phyloP scores from a whole-genome alignment of 495 filamentous ascomycete genomes.

The Talaromyces stipitatus region DNA sequence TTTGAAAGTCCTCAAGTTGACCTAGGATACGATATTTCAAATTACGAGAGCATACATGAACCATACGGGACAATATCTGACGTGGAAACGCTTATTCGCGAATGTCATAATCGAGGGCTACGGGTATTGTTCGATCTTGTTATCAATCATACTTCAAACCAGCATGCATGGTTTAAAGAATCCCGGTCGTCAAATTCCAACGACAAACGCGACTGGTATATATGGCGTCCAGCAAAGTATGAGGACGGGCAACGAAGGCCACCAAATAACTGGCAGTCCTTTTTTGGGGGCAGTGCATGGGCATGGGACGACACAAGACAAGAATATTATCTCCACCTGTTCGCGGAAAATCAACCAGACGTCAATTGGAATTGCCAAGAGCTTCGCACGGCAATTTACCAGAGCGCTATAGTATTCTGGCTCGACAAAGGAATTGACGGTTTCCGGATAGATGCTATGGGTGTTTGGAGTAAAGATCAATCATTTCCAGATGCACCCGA shows the following conservation, averaged over 20 bases:
- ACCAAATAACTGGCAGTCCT: slow-evolving; percentile 52
- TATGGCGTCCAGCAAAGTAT: slow-evolving; percentile 47
- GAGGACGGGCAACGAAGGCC: slow-evolving; percentile 43
- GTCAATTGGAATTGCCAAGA: slow-evolving; percentile 61
- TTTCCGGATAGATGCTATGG: slow-evolving; percentile 54
- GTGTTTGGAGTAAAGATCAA: slow-evolving; percentile 48
- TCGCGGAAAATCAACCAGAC: slow-evolving; percentile 55
- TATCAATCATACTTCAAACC: slow-evolving; percentile 47
- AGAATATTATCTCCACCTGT: slow-evolving; percentile 61
- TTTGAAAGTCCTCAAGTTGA: slow-evolving; percentile 46
- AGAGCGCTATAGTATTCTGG: slow-evolving; percentile 58
- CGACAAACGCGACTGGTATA: slow-evolving; percentile 56
- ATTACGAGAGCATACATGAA: slow-evolving; percentile 48
- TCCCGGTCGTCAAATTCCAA: slow-evolving; percentile 43
- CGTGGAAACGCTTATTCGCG: slow-evolving; percentile 44
- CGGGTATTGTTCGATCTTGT: slow-evolving; percentile 51
- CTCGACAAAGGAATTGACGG: slow-evolving; percentile 53
- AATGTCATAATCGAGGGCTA: slow-evolving; percentile 42
- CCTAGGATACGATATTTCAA: slow-evolving; percentile 47
- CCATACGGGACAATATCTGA: slow-evolving; percentile 49
- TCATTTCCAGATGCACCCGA: slow-evolving; percentile 48
- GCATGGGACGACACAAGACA: slow-evolving; percentile 49
- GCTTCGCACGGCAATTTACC: slow-evolving; percentile 50
- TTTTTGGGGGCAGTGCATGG: slow-evolving; percentile 48
- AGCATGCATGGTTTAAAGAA: slow-evolving; percentile 60